Evolutionary conservation across 768 basidiomycete genomes (phyloP).

Genomic region (Amanita subjunquillea): DNA sequence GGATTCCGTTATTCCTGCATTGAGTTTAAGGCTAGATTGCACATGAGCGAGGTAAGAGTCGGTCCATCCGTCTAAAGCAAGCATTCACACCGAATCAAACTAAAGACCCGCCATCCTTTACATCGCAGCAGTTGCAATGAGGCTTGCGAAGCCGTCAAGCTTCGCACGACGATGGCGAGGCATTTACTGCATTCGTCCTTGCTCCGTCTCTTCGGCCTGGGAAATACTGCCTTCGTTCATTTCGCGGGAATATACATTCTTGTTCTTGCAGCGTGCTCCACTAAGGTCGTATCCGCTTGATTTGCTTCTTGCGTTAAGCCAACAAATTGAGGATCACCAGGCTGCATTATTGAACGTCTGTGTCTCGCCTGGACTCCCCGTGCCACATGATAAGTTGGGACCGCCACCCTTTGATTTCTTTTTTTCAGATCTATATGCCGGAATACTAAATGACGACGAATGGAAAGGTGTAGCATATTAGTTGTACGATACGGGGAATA

Average conservation of each 20-base stretch:
- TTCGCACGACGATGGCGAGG: neutral
- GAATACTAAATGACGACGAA: neutral
- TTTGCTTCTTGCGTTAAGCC: conserved; percentile 5
- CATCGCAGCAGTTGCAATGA: conserved; percentile 1
- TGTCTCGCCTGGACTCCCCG: neutral
- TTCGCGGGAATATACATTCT: neutral
- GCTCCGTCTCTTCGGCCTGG: conserved; percentile 5
- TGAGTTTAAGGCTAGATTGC: neutral
- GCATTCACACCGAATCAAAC: neutral
- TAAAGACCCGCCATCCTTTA: neutral
- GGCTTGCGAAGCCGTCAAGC: neutral
- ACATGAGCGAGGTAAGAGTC: conserved; percentile 1
- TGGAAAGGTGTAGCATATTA: neutral
- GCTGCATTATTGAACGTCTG: neutral
- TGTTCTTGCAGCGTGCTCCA: conserved; percentile 1
- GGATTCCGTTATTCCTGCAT: conserved; percentile 1
- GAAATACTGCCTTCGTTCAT: neutral
- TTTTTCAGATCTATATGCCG: neutral
- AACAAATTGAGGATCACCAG: conserved; percentile 5
- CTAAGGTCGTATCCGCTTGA: conserved; percentile 2
- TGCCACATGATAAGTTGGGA: neutral
- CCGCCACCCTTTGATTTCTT: neutral
- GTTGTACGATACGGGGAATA: neutral
- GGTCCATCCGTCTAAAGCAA: neutral
- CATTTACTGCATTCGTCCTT: neutral